Base-by-base conservation (phyloP, 441 rosid species). In the Brassica hybrid region DNA sequence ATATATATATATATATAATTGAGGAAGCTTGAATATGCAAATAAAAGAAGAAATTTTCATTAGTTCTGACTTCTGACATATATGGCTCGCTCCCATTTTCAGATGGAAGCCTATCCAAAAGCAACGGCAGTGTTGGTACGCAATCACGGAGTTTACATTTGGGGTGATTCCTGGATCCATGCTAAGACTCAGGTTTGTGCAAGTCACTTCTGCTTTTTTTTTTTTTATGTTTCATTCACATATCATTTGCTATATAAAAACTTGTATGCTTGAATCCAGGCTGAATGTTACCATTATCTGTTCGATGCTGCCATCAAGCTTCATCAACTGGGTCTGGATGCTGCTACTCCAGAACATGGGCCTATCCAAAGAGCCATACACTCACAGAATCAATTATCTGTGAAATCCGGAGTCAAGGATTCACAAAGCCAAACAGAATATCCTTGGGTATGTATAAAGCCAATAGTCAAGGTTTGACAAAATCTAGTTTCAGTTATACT, bases 161-260 rank as follows among this genome's bases (percentile, higher is more conserved):
- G 98, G 99, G 98, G 98, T 75, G 98, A 96, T 79, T 85, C 98
- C 70, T 96, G 99, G 99, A 96, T 96, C 85, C 91, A 79, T 84
- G 98, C 97, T 76, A 96, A 96, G 88, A 96, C 98, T 43, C 97
- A 96, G 99, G 99, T 96, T 70, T 76, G 83, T 50, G 69, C 63
- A 69, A 69, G 8, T 32, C 69, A 48, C 54, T 62, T 50, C 54
- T 54, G 59, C 3, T 52, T 64, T 71, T 19, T 21, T 12, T 16
- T 52, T 64, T 71, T 19, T 21, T 8, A 21, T 56, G 45, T 41
- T 70, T 43, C n/a, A 21, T 12, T 65, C 65, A 18, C 21, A 25
- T 43, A 10, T 41, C 58, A 52, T 52, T 16, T 52, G 58, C 58
- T 52, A 16, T 14, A 52, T 14, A 52, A 52, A 52, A 60, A 38